These are phyloP conservation scores for Neltuma alba DNA, from an alignment of 306 rosid species.

Conservation along the genomic window DNA sequence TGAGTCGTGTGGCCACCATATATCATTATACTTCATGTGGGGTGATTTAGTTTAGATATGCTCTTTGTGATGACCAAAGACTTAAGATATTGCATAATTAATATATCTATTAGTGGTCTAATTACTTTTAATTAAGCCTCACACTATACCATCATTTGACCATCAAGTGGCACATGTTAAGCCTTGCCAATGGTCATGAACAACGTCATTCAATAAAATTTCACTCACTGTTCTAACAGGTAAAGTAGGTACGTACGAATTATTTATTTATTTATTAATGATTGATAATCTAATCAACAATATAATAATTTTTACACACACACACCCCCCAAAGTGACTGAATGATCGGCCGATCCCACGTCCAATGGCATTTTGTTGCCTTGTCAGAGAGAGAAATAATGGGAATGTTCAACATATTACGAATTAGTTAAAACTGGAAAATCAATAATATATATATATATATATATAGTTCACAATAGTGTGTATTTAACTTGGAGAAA, in stretches of 20 bases:
- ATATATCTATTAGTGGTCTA: neutral
- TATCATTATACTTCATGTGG: constrained; percentile 51
- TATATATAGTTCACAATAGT: no score
- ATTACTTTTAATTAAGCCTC: constrained; percentile 28
- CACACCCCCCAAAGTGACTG: neutral
- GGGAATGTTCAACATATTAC: neutral
- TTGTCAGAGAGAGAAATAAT: neutral
- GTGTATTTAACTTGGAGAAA: no score
- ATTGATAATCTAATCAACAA: neutral
- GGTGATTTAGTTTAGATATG: constrained; percentile 40
- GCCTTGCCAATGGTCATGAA: constrained; percentile 36
- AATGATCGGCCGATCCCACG: neutral
- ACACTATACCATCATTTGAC: constrained; percentile 17
- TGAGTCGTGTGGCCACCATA: constrained; percentile 37
- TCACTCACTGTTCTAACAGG: constrained; percentile 38
- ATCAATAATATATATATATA: neutral
- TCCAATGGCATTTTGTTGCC: constrained; percentile 2
- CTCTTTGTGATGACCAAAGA: constrained; percentile 47
- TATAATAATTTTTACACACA: neutral
- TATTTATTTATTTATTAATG: constrained; percentile 12
- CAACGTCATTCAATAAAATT: constrained; percentile 46
- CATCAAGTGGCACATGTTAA: constrained; percentile 30
- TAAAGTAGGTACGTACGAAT: constrained; percentile 47
- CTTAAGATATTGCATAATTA: neutral
- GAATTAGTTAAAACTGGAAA: neutral